Base-by-base conservation (phyloP, 768 basidiomycete genomes). In the Epithele typhae region DNA sequence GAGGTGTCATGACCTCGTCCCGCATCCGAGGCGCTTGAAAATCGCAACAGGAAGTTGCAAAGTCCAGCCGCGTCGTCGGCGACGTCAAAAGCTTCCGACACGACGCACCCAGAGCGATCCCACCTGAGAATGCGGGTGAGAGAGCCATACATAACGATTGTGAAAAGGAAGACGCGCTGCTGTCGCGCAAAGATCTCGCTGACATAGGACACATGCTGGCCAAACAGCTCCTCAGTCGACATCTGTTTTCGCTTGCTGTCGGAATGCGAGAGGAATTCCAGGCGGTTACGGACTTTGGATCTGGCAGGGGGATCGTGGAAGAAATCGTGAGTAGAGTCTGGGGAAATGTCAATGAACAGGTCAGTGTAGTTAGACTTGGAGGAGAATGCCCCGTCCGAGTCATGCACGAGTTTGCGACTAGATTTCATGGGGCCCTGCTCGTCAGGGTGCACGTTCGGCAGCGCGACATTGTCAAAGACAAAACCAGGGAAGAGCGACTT, bases 81-180 rank as follows among this genome's bases (percentile, higher is more conserved):
- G 33, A 58, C 60, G 43, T 64, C 51, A 51, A 70, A 67, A 0
- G 44, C 22, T 18, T 48, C 46, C 0, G 67, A 54, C 3, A 68
- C 64, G n/a, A 70, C 49, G 5, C 52, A 58, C 3, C 64, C 70
- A 3, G 64, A 48, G 4, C 68, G 60, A 46, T 71, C 70, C 49
- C 59, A 57, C 2, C 60, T 58, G 21, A 71, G 51, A 19, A 71
- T 40, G 1, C 68, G 63, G 5, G 56, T 64, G 9, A 38, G 38
- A 0, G 53, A 49, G 17, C 60, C 57, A n/a, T 33, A 52, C 24
- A 71, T 53, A 21, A 52, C 55, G 33, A 70, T 37, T 0, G 63
- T 52, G 52, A 69, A 68, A 1, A 49, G 40, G 35, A 56, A 59
- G 1, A 42, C 48, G 7, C 68, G 64, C 32, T 62, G 58, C 42